Base-by-base conservation (phyloP, 2,329 filamentous ascomycete genomes). In the Fusarium kyushuense region DNA sequence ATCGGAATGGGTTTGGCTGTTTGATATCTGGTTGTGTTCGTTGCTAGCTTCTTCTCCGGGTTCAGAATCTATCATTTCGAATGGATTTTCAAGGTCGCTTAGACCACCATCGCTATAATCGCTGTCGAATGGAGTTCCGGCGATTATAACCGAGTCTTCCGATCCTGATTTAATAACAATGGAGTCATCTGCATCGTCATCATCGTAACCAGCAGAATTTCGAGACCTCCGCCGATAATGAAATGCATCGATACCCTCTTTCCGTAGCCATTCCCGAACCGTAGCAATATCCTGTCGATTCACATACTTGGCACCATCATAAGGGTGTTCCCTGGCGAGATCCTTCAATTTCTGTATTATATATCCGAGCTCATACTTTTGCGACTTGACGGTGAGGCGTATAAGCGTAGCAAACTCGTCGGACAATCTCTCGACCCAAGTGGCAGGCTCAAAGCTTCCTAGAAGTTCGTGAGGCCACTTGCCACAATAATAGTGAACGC, bases 401-500 rank as follows among this genome's bases (percentile, higher is more conserved):
- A 61, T 17, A 7, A 61, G 21, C 3, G 40, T 41, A 1, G 55
- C 51, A 8, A 61, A 33, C 4, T 61, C 58, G 2, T 27, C 42
- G 2, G 41, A 54, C 1, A 60, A 27, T 27, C 27, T 19, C 8
- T 58, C 29, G 16, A 58, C 40, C 58, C 58, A 61, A 9, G 17
- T 27, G 2, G 27, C 38, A 1, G 58, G 55, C 5, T 16, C 29
- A 10, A 60, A 60, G 2, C 46, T 45, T 13, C 27, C 40, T 11
- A 35, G 35, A 1, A 61, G 32, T 1, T 61, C 55, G 1, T 36
- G 35, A 3, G 58, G 58, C 58, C 58, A 61, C 19, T 38, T 19
- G 3, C 58, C 58, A 4, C 38, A 45, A 17, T 21, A 35, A 23
- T 32, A 40, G 17, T 19, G 13, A 17, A 61, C 51, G 32, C 58